Evolutionary conservation across 352 stramenopile species (phyloP), one percentile per base, ranked within the genome.

Genomic region (Globisporangium acanthophoron): DNA sequence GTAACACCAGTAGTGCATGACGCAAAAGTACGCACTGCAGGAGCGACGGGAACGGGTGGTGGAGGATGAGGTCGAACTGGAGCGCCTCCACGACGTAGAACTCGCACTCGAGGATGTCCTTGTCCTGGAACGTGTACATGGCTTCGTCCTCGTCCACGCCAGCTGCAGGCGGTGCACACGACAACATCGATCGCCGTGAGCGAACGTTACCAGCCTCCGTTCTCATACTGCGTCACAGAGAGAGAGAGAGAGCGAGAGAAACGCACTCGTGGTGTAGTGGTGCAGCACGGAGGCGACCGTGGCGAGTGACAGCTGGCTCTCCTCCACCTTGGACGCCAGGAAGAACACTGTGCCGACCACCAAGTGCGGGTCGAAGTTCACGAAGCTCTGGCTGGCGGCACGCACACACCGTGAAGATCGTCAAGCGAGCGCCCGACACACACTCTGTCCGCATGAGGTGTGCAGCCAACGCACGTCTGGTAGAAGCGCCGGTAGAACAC

Each of bases 401-500:
- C 21, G 43, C 33, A 40, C 8, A 16, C 8, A 15, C 35, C 24
- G 24, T 27, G 24, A 15, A 40, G 9, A 13, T 16, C 12, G 35
- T 15, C 9, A 15, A 40, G 35, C 18, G 35, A 40, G 8, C 4
- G 11, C 3, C 12, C 35, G 35, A 15, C 35, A 15, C 35, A 15
- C 11, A 7, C 12, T 7, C 35, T 15, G 35, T 9, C 35, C 11
- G 33, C 15, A 52, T 56, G 33, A 27, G 24, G 1, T 20, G 16
- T 39, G 43, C 5, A n/a, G 7, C 18, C 47, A 12, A 35, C 68
- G 20, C 80, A 94, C 86, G 78, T 90, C 45, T 92, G 83, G 52
- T 93, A 96, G 66, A 96, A 96, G n/a, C 86, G 82, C 16, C 85
- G 81, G 54, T 96, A 96, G 66, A 96, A 92, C 56, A 96, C 80